Conservation (phyloP, 108 stramenopile species). For the Nitzschia palea region DNA sequence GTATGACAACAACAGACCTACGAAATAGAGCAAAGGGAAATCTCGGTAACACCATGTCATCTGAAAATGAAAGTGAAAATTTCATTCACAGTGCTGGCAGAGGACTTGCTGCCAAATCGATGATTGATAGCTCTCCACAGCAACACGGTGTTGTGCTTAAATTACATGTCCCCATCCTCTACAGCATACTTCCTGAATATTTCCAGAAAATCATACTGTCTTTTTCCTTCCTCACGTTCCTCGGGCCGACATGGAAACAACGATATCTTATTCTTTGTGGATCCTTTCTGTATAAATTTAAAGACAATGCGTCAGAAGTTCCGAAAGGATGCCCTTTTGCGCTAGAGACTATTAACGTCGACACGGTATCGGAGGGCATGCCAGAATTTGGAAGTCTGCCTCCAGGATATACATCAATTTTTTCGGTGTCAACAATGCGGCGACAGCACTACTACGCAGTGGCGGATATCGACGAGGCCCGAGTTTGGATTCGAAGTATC, state of each 20-base stretch:
- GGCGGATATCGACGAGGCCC: constrained; percentile 53
- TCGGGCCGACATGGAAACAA: constrained; percentile 67
- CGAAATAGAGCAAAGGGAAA: constrained; percentile 6
- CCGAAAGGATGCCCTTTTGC: constrained; percentile 76
- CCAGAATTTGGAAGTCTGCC: constrained; percentile 32
- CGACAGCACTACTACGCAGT: constrained; percentile 75
- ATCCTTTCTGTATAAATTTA: constrained; percentile 77
- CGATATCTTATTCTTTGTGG: constrained; percentile 74
- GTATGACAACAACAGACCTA: constrained; percentile 14
- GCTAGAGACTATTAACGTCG: constrained; percentile 36
- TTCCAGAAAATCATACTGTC: constrained; percentile 45
- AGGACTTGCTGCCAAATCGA: constrained; percentile 43
- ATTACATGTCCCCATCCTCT: constrained; percentile 66
- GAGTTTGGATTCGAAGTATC: constrained; percentile 63
- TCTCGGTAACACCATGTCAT: constrained; percentile 1
- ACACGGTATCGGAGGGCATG: constrained; percentile 8
- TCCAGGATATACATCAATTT: constrained; percentile 38
- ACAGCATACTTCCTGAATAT: constrained; percentile 48
- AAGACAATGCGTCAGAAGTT: constrained; percentile 34
- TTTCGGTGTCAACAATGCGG: constrained; percentile 58
- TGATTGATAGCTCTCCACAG: constrained; percentile 59
- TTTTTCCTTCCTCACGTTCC: constrained; percentile 35
- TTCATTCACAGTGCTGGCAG: constrained; percentile 12
- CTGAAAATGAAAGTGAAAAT: constrained; percentile 5
- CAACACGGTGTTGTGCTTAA: constrained; percentile 65